These are phyloP conservation scores for Aspergillus sp. DNA, from an alignment of 2,329 filamentous ascomycete genomes.

Conservation along the genomic window DNA sequence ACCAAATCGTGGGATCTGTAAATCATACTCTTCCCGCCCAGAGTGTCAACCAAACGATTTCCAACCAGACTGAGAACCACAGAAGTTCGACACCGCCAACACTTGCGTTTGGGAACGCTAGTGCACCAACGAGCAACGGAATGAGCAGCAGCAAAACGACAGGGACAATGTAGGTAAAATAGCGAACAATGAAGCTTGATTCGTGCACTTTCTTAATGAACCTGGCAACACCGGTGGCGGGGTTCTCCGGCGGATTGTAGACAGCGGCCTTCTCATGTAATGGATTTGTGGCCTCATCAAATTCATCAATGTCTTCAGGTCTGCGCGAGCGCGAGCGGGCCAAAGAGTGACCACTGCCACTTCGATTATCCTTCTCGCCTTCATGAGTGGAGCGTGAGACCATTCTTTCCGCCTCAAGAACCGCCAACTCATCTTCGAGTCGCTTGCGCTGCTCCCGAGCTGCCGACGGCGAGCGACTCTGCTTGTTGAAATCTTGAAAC, in stretches of 20 bases:
- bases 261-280: slow-evolving; percentile 65
- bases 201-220: slow-evolving; percentile 65
- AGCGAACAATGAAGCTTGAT: slow-evolving; percentile 66
- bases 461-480: slow-evolving; percentile 52
- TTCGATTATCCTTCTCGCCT: slow-evolving; percentile 31
- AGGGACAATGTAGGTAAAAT: slow-evolving; percentile 70
- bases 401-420: slow-evolving; percentile 65
- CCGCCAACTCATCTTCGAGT: slow-evolving; percentile 64
- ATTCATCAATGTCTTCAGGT: slow-evolving; percentile 62
- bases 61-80: slow-evolving; percentile 95
- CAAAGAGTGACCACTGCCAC: slow-evolving; percentile 46
- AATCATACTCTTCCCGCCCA: slow-evolving; percentile 67
- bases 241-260: slow-evolving; percentile 65
- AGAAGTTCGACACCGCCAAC: slow-evolving; percentile 74
- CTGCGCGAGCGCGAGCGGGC: slow-evolving; percentile 53
- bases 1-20: not conserved
- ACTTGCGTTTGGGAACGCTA: slow-evolving; percentile 59
- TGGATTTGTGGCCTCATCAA: slow-evolving; percentile 67
- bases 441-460: slow-evolving; percentile 60
- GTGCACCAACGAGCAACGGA: slow-evolving; percentile 64
- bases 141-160: slow-evolving; percentile 64
- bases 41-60: slow-evolving; percentile 87
- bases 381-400: slow-evolving; percentile 47
- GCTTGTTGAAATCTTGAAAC: slow-evolving; percentile 15
- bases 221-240: slow-evolving; percentile 60